phyloP scores from a whole-genome alignment of 1,284 basidiomycete genomes.

The Cutaneotrichosporon cavernicola region DNA sequence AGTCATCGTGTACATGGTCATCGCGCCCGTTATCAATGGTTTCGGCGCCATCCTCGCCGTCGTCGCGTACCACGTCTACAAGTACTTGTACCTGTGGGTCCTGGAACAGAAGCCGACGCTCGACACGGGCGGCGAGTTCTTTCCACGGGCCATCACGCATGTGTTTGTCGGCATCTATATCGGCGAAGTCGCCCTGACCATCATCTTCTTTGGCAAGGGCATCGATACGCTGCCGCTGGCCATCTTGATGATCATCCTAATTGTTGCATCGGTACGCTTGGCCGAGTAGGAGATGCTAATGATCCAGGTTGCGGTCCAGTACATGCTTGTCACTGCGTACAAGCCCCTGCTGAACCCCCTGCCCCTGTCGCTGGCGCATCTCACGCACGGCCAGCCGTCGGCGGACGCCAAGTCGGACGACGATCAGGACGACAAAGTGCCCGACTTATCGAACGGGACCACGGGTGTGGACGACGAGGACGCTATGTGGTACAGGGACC shows the following conservation, averaged over 20 bases:
- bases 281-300: background rate
- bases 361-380: slow-evolving; percentile 73
- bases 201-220: slow-evolving; percentile 74
- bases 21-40: slow-evolving; percentile 91
- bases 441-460: slow-evolving; percentile 39
- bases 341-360: slow-evolving; percentile 61
- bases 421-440: background rate
- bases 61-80: slow-evolving; percentile 79
- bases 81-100: slow-evolving; percentile 78
- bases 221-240: slow-evolving; percentile 68
- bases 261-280: slow-evolving; percentile 61
- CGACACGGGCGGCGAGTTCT: slow-evolving; percentile 93
- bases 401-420: background rate
- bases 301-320: slow-evolving; percentile 63
- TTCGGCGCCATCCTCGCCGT: slow-evolving; percentile 80
- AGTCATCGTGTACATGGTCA: slow-evolving; percentile 76
- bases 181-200: slow-evolving; percentile 71
- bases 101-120: slow-evolving; percentile 69
- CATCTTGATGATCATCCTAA: slow-evolving; percentile 77
- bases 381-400: slow-evolving; percentile 55
- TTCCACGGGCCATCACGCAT: slow-evolving; percentile 89
- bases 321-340: slow-evolving; percentile 64
- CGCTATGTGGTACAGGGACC: background rate
- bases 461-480: slow-evolving; percentile 15
- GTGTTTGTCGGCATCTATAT: slow-evolving; percentile 91